phyloP scores from a whole-genome alignment of 108 stramenopile genomes.

The Nitzschia sp. region DNA sequence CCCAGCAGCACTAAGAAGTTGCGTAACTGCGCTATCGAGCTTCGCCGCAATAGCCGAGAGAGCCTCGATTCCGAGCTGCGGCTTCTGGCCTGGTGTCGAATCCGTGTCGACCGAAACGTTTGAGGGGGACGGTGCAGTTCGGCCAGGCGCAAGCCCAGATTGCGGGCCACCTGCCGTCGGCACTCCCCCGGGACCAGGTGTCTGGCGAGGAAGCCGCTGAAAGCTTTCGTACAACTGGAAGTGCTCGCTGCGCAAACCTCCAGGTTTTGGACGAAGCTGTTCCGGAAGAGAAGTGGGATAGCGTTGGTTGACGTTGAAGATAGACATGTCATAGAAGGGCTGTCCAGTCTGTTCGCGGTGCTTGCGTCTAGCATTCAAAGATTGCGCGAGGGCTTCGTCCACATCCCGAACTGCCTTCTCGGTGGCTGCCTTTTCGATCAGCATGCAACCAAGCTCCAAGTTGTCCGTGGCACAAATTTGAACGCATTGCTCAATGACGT shows the following conservation, averaged over 20 bases:
- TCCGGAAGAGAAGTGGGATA: conserved; percentile 95
- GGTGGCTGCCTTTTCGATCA: conserved; percentile 99
- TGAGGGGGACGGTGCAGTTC: conserved; percentile 5
- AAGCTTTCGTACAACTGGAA: conserved; percentile 98
- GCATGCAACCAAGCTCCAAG: conserved; percentile 94
- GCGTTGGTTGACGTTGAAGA: conserved; percentile 79
- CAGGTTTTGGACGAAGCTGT: conserved; percentile 89
- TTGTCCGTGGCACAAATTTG: conserved; percentile 95
- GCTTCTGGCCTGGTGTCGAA: conserved; percentile 19
- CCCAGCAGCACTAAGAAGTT: conserved; percentile 75
- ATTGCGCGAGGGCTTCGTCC: conserved; percentile 82
- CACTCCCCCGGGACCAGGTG: conserved; percentile 49
- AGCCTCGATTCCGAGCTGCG: conserved; percentile 60
- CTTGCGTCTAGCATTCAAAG: conserved; percentile 71
- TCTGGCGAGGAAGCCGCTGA: conserved; percentile 82
- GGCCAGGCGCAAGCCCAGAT: conserved; percentile 4
- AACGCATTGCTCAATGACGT: conserved; percentile 89
- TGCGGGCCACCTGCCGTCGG: conserved; percentile 16
- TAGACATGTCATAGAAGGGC: conserved; percentile 94
- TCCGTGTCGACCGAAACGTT: conserved; percentile 9
- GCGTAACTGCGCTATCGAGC: conserved; percentile 74
- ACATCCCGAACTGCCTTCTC: conserved; percentile 97
- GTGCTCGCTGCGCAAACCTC: conserved; percentile 88
- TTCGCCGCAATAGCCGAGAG: conserved; percentile 71
- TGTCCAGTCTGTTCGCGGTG: conserved; percentile 86